Evolutionary conservation across 306 rosid genomes (phyloP), one percentile per base, ranked within the genome.

Genomic region (Pachyrhizus erosus): DNA sequence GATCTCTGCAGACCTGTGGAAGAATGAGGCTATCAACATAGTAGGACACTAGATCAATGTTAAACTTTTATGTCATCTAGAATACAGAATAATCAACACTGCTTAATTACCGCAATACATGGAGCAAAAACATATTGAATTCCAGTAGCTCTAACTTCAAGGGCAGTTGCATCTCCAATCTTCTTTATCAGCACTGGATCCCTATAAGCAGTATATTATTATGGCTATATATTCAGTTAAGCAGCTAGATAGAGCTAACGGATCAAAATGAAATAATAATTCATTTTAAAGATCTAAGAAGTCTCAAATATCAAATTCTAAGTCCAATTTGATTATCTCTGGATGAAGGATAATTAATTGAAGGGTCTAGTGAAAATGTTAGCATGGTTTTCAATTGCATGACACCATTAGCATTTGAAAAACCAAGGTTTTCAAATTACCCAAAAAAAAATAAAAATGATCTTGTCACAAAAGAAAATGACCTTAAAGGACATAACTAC

Each of bases 61-160:
- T 2, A 66, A 4, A 10, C 54, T 40, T 69, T 69, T 69, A 2
- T 43, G 31, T 42, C 34, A 40, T 69, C 34, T 20, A 5, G 21
- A 68, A 1, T 20, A 20, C 33, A 23, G 34, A 69, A 69, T 21
- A 5, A 12, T 11, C 5, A 69, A 21, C 11, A 13, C 26, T 33
- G 48, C 46, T 66, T 66, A 31, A 64, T 39, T 69, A 69, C 74
- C 74, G 74, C 74, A 69, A 69, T 69, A 2, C 74, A 69, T 18
- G 74, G 74, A 69, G 74, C 74, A 69, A 69, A 69, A 11, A 40
- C 74, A 69, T 69, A 69, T 24, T 69, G 74, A 42, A 69, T 69
- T 69, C 74, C 74, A 69, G 74, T 69, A 69, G 74, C 74, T 69
- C 74, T 69, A 69, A 69, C 74, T 69, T 69, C 74, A 40, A 69